Conservation (phyloP, 257 asterid genomes). For the Jacaranda copaia region DNA sequence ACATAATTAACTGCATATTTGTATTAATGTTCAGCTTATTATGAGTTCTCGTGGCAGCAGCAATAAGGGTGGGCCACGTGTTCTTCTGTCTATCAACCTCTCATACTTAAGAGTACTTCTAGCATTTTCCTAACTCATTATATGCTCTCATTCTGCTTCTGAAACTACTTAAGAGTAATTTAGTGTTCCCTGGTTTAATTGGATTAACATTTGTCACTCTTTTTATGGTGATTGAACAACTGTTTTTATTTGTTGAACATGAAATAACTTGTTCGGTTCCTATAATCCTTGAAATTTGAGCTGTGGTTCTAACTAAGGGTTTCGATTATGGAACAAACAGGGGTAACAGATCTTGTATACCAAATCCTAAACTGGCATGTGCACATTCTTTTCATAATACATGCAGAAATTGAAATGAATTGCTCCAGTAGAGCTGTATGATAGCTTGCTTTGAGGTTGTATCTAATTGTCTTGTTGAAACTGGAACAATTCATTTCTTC, state of each 20-base stretch:
- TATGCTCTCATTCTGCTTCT: conserved; percentile 49
- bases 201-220: neutral
- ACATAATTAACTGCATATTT: neutral
- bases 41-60: conserved; percentile 20
- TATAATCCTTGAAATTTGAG: conserved; percentile 23
- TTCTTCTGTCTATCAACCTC: conserved; percentile 87
- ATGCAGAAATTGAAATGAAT: conserved; percentile 99
- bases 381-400: conserved; percentile 91
- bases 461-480: conserved; percentile 33
- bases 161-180: neutral
- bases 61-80: conserved; percentile 72
- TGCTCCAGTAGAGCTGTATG: conserved; percentile 99
- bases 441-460: conserved; percentile 93
- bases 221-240: too few species aligned
- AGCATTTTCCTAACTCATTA: conserved; percentile 98
- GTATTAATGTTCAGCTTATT: neutral
- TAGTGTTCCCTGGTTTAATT: conserved; percentile 9
- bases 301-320: conserved; percentile 35
- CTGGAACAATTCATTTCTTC: conserved; percentile 20
- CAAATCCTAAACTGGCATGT: conserved; percentile 96
- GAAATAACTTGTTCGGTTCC: neutral
- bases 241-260: neutral
- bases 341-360: conserved; percentile 87
- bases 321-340: conserved; percentile 57
- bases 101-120: conserved; percentile 95